Base-by-base conservation (phyloP, 2,329 filamentous ascomycete species). In the Penicillium italicum region DNA sequence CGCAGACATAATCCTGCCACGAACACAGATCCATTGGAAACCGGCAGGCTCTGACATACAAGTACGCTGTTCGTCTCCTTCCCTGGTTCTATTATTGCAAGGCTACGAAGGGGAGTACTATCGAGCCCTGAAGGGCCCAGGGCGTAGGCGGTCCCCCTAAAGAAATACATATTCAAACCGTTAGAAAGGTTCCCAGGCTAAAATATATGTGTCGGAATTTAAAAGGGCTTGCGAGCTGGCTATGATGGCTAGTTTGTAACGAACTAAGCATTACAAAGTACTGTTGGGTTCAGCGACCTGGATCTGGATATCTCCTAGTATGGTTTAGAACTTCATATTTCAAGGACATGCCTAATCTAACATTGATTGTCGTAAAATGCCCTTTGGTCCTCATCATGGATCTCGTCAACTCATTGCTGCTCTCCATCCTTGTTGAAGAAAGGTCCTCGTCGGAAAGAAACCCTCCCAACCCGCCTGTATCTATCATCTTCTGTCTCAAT, bases 391-490 rank as follows among this genome's bases (percentile, higher is more conserved):
- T 31, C n/a, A 14, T 3, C 26, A 16, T 44, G 12, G 28, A n/a
- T 22, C 26, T 22, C 28, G 4, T 16, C 11, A 20, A 16, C 42
- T 31, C 26, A 31, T 26, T 22, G 6, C 40, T 33, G 9, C 33
- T 50, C 4, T 8, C 10, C 12, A 6, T 9, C 9, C 18, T n/a
- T 33, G 6, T 14, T 18, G 47, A 50, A 42, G 28, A 51, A 51
- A 7, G 49, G 49, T 14, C 49, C 49, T 28, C 40, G 49, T 30
- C 11, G 16, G 30, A 51, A 51, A 34, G 12, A 3, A 30, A 44
- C 14, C 1, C 22, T 26, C 0, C 28, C 47, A 10, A 50, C 10
- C 5, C 20, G 20, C 20, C 30, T 44, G 16, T 43, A 34, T 8
- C n/a, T 5, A 5, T 9, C 14, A 12, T 40, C 46, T 16, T 12